phyloP scores from a whole-genome alignment of 1,284 basidiomycete genomes.

The Ceratobasidium sp. region DNA sequence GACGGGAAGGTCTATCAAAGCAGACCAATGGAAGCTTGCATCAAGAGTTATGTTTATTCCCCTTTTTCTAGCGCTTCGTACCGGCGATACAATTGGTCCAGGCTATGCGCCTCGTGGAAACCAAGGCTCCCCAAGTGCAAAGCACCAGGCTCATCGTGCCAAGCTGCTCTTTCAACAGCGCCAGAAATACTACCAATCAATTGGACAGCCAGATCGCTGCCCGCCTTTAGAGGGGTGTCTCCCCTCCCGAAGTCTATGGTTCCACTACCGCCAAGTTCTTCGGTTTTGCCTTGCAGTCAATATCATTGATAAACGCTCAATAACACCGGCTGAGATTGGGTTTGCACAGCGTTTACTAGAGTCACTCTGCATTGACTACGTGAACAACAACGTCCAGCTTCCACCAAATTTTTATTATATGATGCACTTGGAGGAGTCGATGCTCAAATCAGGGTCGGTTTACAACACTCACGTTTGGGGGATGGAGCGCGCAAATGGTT shows the following conservation, averaged over 20 bases:
- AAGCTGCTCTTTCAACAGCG: conserved; percentile 27
- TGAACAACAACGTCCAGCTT: neutral
- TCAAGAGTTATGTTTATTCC: conserved; percentile 14
- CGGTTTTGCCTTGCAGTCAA: conserved; percentile 8
- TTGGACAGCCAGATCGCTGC: conserved; percentile 15
- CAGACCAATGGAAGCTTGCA: conserved; percentile 33
- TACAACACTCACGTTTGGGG: conserved; percentile 38
- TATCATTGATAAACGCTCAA: conserved; percentile 10
- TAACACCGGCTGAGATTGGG: neutral
- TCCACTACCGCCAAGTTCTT: conserved; percentile 26
- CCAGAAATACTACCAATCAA: conserved; percentile 4
- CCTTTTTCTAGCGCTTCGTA: conserved; percentile 4
- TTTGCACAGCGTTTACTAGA: conserved; percentile 16
- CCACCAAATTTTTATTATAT: conserved; percentile 26
- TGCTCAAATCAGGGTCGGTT: conserved; percentile 16
- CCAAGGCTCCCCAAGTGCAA: neutral
- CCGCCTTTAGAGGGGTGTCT: neutral
- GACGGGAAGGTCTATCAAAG: neutral
- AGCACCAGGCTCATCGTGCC: conserved; percentile 3
- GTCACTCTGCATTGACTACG: conserved; percentile 2
- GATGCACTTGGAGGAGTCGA: conserved; percentile 24
- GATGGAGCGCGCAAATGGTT: conserved; percentile 20
- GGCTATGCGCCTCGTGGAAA: conserved; percentile 1
- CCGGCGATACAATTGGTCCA: conserved; percentile 4
- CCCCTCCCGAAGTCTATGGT: conserved; percentile 4